Conservation (phyloP, 257 asterid species). For the Dorcoceras hygrometricum region DNA sequence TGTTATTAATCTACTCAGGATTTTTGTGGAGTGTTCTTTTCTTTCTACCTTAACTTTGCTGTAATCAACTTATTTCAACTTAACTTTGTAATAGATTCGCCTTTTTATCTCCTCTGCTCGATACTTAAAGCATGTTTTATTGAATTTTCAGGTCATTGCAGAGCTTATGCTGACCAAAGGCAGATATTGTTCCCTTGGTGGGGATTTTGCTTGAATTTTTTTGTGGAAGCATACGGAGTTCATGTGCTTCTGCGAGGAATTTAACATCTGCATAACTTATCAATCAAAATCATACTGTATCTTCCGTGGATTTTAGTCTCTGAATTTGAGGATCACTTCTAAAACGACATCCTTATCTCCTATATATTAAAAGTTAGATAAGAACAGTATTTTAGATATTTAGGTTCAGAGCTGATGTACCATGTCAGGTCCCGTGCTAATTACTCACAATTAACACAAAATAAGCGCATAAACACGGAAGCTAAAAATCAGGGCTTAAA, state of each 20-base stretch:
- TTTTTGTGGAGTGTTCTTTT: no score
- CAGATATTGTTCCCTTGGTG: background rate
- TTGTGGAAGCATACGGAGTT: background rate
- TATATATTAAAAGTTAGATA: no score
- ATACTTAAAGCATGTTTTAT: background rate
- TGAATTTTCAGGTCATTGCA: constrained; percentile 6
- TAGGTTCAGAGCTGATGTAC: no score
- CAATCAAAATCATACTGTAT: background rate
- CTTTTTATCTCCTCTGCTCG: background rate
- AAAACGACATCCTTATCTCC: background rate
- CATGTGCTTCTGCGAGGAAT: background rate
- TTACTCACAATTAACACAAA: no score
- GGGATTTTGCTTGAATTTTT: constrained; percentile 6
- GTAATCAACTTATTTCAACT: background rate
- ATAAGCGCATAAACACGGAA: no score
- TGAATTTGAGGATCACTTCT: no score
- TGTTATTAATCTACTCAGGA: background rate
- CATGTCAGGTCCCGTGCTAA: no score
- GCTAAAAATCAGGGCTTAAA: no score
- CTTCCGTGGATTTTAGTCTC: background rate
- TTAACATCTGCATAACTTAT: background rate
- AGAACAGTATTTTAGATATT: no score
- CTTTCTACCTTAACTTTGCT: no score
- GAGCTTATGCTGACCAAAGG: constrained; percentile 11
- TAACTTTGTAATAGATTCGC: background rate